A percentile compares a stretch with the other conserved stretches of the same genome.
Conservation (phyloP, 176 grass and related monocot species). For the Aegilops longissima region DNA sequence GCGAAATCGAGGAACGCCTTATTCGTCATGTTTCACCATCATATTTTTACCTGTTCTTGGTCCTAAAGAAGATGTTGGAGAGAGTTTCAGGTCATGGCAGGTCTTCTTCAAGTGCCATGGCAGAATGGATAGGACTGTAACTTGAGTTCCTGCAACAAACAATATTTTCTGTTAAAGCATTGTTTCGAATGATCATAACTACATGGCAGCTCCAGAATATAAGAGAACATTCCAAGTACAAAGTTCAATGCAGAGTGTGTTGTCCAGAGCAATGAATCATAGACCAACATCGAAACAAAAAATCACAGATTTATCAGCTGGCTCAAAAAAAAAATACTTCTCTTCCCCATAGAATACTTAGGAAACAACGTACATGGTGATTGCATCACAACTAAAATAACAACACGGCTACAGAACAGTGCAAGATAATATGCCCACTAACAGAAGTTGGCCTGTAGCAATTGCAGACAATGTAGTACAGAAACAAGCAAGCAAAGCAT, state of each 20-base stretch:
- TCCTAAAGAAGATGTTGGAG: neutral
- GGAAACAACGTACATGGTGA: neutral
- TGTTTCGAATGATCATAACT: too few relatives aligned
- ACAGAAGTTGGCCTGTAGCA: neutral
- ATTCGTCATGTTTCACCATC: neutral
- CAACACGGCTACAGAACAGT: neutral
- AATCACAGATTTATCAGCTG: neutral
- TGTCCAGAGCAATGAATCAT: too few relatives aligned
- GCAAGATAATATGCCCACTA: neutral
- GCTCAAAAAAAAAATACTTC: neutral
- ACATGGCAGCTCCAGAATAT: too few relatives aligned
- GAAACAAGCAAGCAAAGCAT: neutral
- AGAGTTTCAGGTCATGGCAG: neutral
- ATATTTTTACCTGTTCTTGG: neutral
- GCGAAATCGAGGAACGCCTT: neutral
- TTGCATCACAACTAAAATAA: too few relatives aligned
- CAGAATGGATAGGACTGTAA: too few relatives aligned
- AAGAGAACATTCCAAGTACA: too few relatives aligned
- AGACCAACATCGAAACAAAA: neutral
- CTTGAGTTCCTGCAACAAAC: too few relatives aligned
- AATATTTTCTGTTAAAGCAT: too few relatives aligned
- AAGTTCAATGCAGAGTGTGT: too few relatives aligned
- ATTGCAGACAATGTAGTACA: too few relatives aligned
- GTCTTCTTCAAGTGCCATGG: neutral
- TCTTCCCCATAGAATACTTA: neutral